phyloP scores from a whole-genome alignment of 805 yeast genomes.

The Wickerhamiella shivajii region DNA sequence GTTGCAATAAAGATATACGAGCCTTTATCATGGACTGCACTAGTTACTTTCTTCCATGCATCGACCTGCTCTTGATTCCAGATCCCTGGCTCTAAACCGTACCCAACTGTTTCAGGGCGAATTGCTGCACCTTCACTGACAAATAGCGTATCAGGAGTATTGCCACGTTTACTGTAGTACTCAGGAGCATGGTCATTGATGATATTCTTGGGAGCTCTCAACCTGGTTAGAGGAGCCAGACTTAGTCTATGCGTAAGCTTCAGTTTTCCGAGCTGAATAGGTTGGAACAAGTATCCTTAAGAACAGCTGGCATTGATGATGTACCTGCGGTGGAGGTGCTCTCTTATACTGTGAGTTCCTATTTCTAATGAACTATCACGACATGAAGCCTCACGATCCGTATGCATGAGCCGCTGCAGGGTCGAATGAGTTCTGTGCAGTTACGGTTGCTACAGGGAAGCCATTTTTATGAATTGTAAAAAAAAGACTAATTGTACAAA shows the following conservation, averaged over 20 bases:
- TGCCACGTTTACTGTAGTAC: conserved; percentile 44
- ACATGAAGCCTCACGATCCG: too few relatives aligned
- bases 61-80: conserved; percentile 21
- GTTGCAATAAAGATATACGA: conserved; percentile 30
- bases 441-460: too few relatives aligned
- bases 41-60: conserved; percentile 28
- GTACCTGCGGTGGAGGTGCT: too few relatives aligned
- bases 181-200: conserved; percentile 31
- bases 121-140: conserved; percentile 45
- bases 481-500: too few relatives aligned
- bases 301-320: too few relatives aligned
- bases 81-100: conserved; percentile 24
- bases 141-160: conserved; percentile 40
- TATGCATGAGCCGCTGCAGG: too few relatives aligned
- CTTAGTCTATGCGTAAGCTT: conserved; percentile 29
- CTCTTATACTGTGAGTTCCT: too few relatives aligned
- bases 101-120: conserved; percentile 28
- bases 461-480: too few relatives aligned
- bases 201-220: conserved; percentile 25
- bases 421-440: too few relatives aligned
- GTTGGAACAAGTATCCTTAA: conserved; percentile 25
- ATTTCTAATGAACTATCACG: too few relatives aligned
- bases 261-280: conserved; percentile 26
- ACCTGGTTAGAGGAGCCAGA: conserved; percentile 39
- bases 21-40: conserved; percentile 32